phyloP scores from a whole-genome alignment of 345 rosid species.

The Raphanus raphanistrum region DNA sequence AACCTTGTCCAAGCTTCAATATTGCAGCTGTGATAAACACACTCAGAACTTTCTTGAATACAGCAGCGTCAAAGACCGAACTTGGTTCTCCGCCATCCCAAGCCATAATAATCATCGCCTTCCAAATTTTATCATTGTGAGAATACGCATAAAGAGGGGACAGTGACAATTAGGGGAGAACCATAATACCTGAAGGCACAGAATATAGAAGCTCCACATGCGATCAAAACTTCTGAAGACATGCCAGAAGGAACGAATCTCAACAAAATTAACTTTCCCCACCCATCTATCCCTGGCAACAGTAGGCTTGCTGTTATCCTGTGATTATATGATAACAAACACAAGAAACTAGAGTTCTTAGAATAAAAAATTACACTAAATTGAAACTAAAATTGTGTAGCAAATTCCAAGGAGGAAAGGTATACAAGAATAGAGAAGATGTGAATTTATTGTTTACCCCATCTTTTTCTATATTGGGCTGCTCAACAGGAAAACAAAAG shows the following conservation, averaged over 20 bases:
- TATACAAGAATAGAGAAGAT: conserved; percentile 13
- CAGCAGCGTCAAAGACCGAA: conserved; percentile 53
- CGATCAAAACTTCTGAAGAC: conserved; percentile 98
- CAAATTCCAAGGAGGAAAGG: not conserved
- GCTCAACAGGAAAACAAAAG: conserved; percentile 53
- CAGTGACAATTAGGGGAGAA: conserved; percentile 3
- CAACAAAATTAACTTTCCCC: conserved; percentile 97
- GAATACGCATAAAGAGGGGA: conserved; percentile 5
- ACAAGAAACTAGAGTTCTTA: no score
- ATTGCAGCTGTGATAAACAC: conserved; percentile 96
- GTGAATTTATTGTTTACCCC: conserved; percentile 49
- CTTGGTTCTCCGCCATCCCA: conserved; percentile 81
- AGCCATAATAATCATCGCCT: conserved; percentile 96
- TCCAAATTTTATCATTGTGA: conserved; percentile 29
- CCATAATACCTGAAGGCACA: conserved; percentile 74
- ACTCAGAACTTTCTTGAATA: conserved; percentile 83
- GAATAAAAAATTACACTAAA: not conserved
- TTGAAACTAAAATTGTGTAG: conserved; percentile 9
- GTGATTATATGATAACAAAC: conserved; percentile 20
- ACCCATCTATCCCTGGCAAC: conserved; percentile 66
- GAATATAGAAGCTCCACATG: conserved; percentile 97
- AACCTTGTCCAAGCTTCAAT: conserved; percentile 98
- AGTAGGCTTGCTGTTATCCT: conserved; percentile 73
- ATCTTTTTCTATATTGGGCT: conserved; percentile 45
- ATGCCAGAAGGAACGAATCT: conserved; percentile 97